phyloP scores from a whole-genome alignment of 2,329 filamentous ascomycete species.

The Venturia pyrina region DNA sequence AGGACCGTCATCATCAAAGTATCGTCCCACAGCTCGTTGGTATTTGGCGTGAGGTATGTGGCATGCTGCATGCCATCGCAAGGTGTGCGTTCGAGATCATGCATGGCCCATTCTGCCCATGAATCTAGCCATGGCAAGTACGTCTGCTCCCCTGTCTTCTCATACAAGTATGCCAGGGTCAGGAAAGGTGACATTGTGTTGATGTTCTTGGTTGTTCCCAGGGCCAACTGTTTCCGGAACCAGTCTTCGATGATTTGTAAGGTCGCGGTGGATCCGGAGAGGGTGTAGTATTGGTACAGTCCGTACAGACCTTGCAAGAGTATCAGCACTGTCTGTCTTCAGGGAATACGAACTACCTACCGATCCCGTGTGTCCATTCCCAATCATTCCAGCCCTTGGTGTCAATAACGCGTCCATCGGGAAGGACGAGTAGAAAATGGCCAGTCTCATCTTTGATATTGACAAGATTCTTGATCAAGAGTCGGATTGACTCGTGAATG shows the following conservation, averaged over 20 bases:
- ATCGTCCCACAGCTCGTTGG: slow-evolving; percentile 73
- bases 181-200: slow-evolving; percentile 76
- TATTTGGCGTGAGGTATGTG: slow-evolving; percentile 61
- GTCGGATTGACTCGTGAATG: slow-evolving; percentile 40
- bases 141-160: slow-evolving; percentile 56
- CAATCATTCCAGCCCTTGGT: slow-evolving; percentile 78
- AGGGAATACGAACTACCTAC: neutral
- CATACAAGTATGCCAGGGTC: slow-evolving; percentile 68
- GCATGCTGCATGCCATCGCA: slow-evolving; percentile 67
- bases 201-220: slow-evolving; percentile 75
- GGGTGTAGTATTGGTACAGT: slow-evolving; percentile 69
- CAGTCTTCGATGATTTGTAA: slow-evolving; percentile 61
- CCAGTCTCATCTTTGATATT: slow-evolving; percentile 69
- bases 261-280: slow-evolving; percentile 52
- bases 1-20: slow-evolving; percentile 83
- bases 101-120: slow-evolving; percentile 77
- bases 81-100: slow-evolving; percentile 61
- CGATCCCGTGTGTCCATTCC: slow-evolving; percentile 76
- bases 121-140: slow-evolving; percentile 69
- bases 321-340: neutral
- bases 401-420: slow-evolving; percentile 67
- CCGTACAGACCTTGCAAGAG: slow-evolving; percentile 52
- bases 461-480: slow-evolving; percentile 63
- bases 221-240: slow-evolving; percentile 59
- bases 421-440: slow-evolving; percentile 60